Evolutionary conservation across 176 grass and related monocot species (phyloP), one percentile per base, ranked within the genome.

Genomic region (Otatea glauca): DNA sequence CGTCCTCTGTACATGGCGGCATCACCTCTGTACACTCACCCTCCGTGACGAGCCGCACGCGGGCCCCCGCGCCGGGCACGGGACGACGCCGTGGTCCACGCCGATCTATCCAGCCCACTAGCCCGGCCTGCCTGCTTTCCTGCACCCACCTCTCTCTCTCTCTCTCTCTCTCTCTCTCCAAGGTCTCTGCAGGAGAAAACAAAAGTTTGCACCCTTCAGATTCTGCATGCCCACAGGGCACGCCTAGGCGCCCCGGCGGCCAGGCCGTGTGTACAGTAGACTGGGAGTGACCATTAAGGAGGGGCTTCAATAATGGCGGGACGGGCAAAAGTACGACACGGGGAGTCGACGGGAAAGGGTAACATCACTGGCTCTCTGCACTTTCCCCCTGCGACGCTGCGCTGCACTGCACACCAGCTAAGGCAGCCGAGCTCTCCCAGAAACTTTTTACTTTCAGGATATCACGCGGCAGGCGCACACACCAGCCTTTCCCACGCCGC

Each of bases 221-320:
- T 76, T 50, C 69, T 75, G 74, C 67, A 24, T 5, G 65, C 23
- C 65, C 86, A 29, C 86, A 59, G 50, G 50, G 74, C 80, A 56
- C 55, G 65, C 60, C 82, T 24, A 29, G 29, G 29, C 17, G 64
- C 9, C 29, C 8, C 23, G 68, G 17, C 32, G 63, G 41, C 35
- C 37, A 59, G 69, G 23, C 18, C 70, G 60, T 60, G 68, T 23
- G 23, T 43, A 20, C 74, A 35, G 38, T 14, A 35, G 62, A 17
- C 18, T 71, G 12, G 70, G 23, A 35, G 51, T 29, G 37, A 61
- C 61, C 78, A 74, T 60, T 39, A 74, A 67, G 50, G 71, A 39
- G 7, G 51, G 71, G 73, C 79, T 83, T 77, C 80, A 83, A 77
- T 88, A 64, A 88, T 83, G 86, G 79, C 53, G 65, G 27, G 39